Evolutionary conservation across 2,329 filamentous ascomycete species (phyloP).

Genomic region (Sarocladium brachiariae): DNA sequence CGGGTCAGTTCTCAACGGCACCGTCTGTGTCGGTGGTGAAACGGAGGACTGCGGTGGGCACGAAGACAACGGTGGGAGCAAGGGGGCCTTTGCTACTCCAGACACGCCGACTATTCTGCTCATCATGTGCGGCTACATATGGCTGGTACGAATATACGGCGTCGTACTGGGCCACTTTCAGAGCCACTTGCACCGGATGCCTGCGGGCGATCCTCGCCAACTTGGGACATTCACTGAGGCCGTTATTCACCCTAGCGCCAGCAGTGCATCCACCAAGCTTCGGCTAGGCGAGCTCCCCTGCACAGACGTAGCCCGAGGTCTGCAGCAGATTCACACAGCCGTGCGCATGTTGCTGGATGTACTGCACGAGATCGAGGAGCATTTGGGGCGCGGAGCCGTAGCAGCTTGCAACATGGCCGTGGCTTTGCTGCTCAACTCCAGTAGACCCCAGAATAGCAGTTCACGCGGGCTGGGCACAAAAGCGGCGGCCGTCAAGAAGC

Average conservation of each 20-base stretch:
- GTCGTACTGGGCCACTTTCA: conserved; percentile 3
- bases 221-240: not conserved
- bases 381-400: not conserved
- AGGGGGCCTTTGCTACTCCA: not conserved
- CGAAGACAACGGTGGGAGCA: not conserved
- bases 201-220: not conserved
- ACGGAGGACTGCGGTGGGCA: no score
- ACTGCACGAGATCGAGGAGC: not conserved
- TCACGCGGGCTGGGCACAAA: not conserved
- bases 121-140: conserved; percentile 5
- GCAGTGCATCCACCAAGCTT: not conserved
- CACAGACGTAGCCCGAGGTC: not conserved
- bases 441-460: not conserved
- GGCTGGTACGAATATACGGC: not conserved
- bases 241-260: no score
- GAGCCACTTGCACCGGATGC: not conserved
- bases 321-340: conserved; percentile 1
- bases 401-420: conserved; percentile 1
- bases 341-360: not conserved
- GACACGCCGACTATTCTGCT: not conserved
- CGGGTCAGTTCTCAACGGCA: not conserved
- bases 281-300: not conserved
- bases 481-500: not conserved
- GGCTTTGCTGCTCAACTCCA: not conserved
- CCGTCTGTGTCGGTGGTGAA: not conserved